Percentiles rank a stretch among this genome's conserved stretches.
Evolutionary conservation across 345 rosid genomes (phyloP).

Genomic region (Rhizophora apiculata): DNA sequence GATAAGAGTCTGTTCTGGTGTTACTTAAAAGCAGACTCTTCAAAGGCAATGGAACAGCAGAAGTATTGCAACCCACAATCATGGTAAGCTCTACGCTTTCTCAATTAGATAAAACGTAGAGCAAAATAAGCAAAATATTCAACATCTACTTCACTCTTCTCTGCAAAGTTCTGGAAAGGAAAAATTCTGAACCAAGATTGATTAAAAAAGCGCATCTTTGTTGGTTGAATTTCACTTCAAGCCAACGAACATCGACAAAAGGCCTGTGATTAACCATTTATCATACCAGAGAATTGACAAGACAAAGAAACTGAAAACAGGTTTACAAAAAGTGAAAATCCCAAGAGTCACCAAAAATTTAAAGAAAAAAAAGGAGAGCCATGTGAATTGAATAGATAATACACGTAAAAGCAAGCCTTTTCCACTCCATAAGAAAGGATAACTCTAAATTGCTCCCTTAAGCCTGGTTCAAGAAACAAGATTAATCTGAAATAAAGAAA

Average conservation of each 20-base stretch:
- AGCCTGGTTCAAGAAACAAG: background rate
- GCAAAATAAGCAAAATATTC: background rate
- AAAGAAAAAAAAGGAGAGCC: background rate
- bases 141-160: background rate
- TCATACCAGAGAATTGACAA: background rate
- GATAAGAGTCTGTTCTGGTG: background rate
- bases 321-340: background rate
- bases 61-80: slow-evolving; percentile 23
- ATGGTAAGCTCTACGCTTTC: background rate
- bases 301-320: background rate
- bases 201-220: background rate
- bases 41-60: background rate
- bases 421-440: background rate
- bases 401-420: background rate
- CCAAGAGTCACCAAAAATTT: background rate
- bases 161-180: background rate
- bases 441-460: background rate
- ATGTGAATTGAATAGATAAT: background rate
- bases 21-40: background rate
- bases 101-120: background rate
- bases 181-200: background rate
- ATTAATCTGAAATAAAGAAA: background rate
- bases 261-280: background rate
- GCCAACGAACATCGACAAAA: too few species aligned
- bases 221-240: background rate